Evolutionary conservation across 768 basidiomycete species (phyloP).

Genomic region (Dentipellis sp.): DNA sequence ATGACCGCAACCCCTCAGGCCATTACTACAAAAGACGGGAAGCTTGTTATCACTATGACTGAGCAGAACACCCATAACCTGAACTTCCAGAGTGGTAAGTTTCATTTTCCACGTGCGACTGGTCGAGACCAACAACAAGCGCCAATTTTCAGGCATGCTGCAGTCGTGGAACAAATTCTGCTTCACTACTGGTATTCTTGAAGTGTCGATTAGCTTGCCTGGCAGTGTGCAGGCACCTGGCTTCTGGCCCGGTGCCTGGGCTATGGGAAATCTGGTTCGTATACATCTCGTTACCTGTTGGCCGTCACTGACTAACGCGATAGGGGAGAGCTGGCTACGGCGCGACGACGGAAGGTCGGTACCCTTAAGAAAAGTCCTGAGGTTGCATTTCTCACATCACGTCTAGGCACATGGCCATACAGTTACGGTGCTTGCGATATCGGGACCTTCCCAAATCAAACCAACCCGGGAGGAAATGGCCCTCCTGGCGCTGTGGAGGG

Average conservation of each 20-base stretch:
- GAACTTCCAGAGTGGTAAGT: conserved; percentile 73
- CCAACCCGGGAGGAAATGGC: conserved; percentile 36
- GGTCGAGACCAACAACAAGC: not conserved
- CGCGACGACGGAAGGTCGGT: conserved; percentile 69
- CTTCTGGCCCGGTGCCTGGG: conserved; percentile 83
- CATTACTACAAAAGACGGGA: conserved; percentile 68
- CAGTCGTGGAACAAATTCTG: conserved; percentile 93
- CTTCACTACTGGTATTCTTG: conserved; percentile 88
- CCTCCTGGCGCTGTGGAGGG: conserved; percentile 54
- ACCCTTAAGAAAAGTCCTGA: not conserved
- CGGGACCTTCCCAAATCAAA: conserved; percentile 83
- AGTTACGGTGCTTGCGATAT: conserved; percentile 79
- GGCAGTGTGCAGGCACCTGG: conserved; percentile 54
- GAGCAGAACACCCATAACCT: conserved; percentile 66
- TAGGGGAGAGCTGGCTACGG: conserved; percentile 85
- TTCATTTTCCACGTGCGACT: not conserved
- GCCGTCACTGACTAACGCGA: not conserved
- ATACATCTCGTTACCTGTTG: not conserved
- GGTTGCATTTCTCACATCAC: not conserved
- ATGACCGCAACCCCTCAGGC: conserved; percentile 26
- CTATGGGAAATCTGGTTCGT: conserved; percentile 59
- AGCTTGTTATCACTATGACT: conserved; percentile 72
- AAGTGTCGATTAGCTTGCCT: conserved; percentile 71
- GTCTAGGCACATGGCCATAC: conserved; percentile 59
- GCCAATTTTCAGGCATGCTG: conserved; percentile 33